Evolutionary conservation across 1,139 yeast species (phyloP).

Genomic region (Meyerozyma sp.): DNA sequence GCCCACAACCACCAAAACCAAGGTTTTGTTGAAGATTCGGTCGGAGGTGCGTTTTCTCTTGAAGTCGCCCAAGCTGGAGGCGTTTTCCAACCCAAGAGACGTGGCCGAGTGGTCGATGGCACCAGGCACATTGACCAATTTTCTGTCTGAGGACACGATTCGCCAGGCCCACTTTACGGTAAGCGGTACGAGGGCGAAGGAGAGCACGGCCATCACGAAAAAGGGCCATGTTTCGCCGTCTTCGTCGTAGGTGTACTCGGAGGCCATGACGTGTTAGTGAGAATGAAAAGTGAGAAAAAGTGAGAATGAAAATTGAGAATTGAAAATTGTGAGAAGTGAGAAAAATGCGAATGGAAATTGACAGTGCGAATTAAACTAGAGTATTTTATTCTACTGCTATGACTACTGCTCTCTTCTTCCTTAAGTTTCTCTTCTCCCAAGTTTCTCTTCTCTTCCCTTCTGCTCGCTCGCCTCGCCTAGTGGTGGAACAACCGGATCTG

Average conservation of each 20-base stretch:
- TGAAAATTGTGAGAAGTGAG: neutral
- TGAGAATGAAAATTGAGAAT: no score
- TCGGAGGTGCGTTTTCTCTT: conserved; percentile 32
- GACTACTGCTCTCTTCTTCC: neutral
- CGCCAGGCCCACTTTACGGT: conserved; percentile 46
- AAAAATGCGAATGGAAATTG: neutral
- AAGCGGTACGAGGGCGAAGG: conserved; percentile 60
- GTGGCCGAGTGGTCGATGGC: conserved; percentile 25
- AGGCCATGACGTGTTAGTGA: conserved; percentile 16
- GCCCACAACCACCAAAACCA: conserved; percentile 50
- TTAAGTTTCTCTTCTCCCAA: neutral
- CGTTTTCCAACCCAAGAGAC: conserved; percentile 36
- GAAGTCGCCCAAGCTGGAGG: conserved; percentile 35
- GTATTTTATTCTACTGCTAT: no score
- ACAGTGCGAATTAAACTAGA: no score
- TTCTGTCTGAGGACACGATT: conserved; percentile 17
- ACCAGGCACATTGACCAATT: conserved; percentile 22
- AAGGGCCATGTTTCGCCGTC: conserved; percentile 95
- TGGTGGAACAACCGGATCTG: conserved; percentile 97
- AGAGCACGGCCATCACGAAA: conserved; percentile 69
- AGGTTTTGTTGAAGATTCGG: conserved; percentile 40
- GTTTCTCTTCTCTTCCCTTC: neutral
- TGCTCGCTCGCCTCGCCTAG: conserved; percentile 26
- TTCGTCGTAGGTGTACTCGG: conserved; percentile 79
- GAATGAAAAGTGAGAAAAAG: no score